Conservation (phyloP, 169 alveolate genomes). For the Eimeria acervulina region DNA sequence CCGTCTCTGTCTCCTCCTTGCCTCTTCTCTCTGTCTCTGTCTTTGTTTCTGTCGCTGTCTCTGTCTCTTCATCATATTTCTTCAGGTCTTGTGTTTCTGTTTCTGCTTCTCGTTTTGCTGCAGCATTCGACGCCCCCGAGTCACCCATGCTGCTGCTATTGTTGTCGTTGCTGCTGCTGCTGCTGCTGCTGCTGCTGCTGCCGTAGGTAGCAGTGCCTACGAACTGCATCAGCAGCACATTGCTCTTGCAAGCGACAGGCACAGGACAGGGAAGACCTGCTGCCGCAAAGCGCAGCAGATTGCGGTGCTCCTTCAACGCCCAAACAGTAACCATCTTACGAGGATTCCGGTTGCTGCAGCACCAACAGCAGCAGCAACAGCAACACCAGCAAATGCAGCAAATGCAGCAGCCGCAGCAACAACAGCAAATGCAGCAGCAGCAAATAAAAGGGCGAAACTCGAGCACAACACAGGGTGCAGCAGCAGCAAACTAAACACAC, state of each 20-base stretch:
- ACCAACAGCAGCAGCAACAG: slow-evolving; percentile 93
- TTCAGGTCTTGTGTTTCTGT: background rate
- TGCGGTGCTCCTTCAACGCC: slow-evolving; percentile 99
- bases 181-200: slow-evolving; percentile 7
- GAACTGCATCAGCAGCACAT: slow-evolving; percentile 98
- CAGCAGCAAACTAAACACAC: background rate
- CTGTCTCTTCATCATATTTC: background rate
- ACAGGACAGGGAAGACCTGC: slow-evolving; percentile 85
- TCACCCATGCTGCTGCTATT: slow-evolving; percentile 4
- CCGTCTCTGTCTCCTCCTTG: background rate
- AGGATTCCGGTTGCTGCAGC: slow-evolving; percentile 96
- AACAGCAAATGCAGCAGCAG: slow-evolving; percentile 35
- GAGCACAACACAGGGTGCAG: background rate
- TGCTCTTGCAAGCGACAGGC: slow-evolving; percentile 93
- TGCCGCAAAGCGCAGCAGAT: slow-evolving; percentile 96
- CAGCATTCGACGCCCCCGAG: background rate
- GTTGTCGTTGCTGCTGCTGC: slow-evolving; percentile 48
- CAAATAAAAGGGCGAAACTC: slow-evolving; percentile 14
- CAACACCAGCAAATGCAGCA: slow-evolving; percentile 19
- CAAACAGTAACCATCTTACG: slow-evolving; percentile 99
- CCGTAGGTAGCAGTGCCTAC: slow-evolving; percentile 90
- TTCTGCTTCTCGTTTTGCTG: background rate
- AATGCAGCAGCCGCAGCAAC: background rate
- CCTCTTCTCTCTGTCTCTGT: background rate
- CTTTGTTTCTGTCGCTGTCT: background rate